phyloP scores from a whole-genome alignment of 768 basidiomycete species.

The Tephrocybe rancida region DNA sequence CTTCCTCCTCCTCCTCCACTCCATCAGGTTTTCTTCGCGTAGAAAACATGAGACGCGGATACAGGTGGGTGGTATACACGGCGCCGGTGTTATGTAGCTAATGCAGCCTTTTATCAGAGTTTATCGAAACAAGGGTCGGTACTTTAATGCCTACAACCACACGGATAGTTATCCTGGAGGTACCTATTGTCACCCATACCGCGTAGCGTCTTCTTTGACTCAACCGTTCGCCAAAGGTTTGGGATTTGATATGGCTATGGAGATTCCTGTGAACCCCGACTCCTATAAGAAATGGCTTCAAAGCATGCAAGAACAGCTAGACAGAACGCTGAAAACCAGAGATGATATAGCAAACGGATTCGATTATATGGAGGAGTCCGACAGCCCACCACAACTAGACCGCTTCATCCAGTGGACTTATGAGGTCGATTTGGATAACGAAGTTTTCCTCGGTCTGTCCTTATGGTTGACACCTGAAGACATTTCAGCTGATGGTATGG shows the following conservation, averaged over 20 bases:
- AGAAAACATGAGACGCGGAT: neutral
- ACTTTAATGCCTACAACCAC: neutral
- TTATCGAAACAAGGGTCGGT: neutral
- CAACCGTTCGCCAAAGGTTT: neutral
- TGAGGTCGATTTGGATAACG: neutral
- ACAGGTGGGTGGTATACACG: neutral
- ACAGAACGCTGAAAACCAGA: neutral
- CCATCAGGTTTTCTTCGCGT: no score
- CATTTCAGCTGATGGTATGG: neutral
- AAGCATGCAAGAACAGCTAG: neutral
- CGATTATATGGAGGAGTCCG: neutral
- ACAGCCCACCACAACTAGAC: neutral
- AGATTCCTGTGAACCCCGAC: neutral
- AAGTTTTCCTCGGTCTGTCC: neutral
- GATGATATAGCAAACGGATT: no score
- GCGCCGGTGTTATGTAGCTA: neutral
- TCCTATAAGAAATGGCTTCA: neutral
- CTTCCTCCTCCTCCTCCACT: no score
- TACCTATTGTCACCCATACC: neutral
- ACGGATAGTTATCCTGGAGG: neutral
- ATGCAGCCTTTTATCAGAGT: neutral
- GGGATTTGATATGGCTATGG: neutral
- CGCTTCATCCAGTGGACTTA: neutral
- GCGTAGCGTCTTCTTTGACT: neutral
- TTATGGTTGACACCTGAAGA: neutral